phyloP scores from a whole-genome alignment of 2,329 filamentous ascomycete species.

The Phoma sp. region DNA sequence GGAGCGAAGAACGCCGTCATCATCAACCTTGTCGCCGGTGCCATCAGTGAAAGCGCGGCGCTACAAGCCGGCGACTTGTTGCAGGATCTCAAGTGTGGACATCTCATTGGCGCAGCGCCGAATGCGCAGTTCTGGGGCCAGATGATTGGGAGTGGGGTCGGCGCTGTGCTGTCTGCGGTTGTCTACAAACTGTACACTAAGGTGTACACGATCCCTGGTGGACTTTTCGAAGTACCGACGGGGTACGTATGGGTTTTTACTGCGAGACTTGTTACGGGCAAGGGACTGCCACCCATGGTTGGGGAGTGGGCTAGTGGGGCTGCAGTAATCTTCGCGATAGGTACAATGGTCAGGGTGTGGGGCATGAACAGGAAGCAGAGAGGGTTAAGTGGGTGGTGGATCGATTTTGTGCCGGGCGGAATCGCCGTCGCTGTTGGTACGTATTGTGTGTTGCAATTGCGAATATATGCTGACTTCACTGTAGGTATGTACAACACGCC shows the following conservation, averaged over 20 bases:
- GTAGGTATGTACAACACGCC: slow-evolving; percentile 96
- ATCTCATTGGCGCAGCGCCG: slow-evolving; percentile 88
- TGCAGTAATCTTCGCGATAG: slow-evolving; percentile 73
- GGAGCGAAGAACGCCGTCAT: slow-evolving; percentile 77
- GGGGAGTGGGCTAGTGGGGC: slow-evolving; percentile 78
- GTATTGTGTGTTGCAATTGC: slow-evolving; percentile 31
- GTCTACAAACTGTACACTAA: slow-evolving; percentile 90
- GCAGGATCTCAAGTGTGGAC: slow-evolving; percentile 96
- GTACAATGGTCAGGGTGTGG: slow-evolving; percentile 70
- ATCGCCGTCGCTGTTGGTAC: slow-evolving; percentile 92
- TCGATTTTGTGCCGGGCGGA: slow-evolving; percentile 81
- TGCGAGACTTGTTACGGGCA: slow-evolving; percentile 86
- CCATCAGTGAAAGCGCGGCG: slow-evolving; percentile 83
- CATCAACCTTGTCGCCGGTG: slow-evolving; percentile 93
- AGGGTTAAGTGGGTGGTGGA: slow-evolving; percentile 62
- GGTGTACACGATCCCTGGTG: slow-evolving; percentile 87
- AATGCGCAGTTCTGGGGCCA: slow-evolving; percentile 98
- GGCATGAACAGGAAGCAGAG: slow-evolving; percentile 38
- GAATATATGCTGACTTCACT: slow-evolving; percentile 2
- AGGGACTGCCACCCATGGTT: slow-evolving; percentile 84
- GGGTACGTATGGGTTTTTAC: slow-evolving; percentile 99
- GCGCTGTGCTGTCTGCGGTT: slow-evolving; percentile 82
- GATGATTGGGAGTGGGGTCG: slow-evolving; percentile 84
- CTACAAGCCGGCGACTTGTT: slow-evolving; percentile 95
- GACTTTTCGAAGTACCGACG: slow-evolving; percentile 91